Percentiles rank a stretch among this genome's conserved stretches.
Conservation (phyloP, 2,329 filamentous ascomycete species). For the Orbilia quercus region DNA sequence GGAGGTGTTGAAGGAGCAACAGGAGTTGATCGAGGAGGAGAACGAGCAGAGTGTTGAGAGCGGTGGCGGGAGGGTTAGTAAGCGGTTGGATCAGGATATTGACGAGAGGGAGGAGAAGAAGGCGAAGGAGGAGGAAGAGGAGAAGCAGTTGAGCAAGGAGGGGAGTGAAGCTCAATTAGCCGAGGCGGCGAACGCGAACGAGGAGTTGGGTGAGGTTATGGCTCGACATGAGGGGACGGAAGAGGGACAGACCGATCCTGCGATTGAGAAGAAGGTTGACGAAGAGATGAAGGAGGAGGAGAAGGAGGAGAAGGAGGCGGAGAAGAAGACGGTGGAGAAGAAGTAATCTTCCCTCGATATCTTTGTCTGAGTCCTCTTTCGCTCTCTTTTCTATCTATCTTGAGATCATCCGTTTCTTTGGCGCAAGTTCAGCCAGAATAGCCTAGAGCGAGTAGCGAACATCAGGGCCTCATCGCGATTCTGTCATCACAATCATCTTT, state of each 20-base stretch:
- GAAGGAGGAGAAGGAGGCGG: conserved; percentile 14
- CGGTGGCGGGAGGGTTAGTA: conserved; percentile 66
- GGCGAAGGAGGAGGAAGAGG: conserved; percentile 16
- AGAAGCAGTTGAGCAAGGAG: not conserved
- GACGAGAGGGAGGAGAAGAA: conserved; percentile 82
- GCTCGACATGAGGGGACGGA: conserved; percentile 57
- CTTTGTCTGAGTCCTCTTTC: conserved; percentile 3
- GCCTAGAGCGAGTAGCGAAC: not conserved
- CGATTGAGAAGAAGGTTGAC: conserved; percentile 49
- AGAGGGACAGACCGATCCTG: conserved; percentile 53
- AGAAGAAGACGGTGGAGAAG: not conserved
- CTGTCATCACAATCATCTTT: not conserved
- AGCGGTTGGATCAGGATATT: conserved; percentile 83
- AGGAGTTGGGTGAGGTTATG: conserved; percentile 58
- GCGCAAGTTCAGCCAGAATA: not conserved
- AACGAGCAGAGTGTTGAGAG: conserved; percentile 86
- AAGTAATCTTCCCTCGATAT: not conserved
- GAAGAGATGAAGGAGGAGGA: conserved; percentile 27
- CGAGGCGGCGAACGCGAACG: conserved; percentile 37
- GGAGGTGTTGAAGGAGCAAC: conserved; percentile 97
- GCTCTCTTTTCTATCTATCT: conserved; percentile 6
- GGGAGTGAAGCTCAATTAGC: conserved; percentile 17
- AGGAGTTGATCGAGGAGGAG: conserved; percentile 97
- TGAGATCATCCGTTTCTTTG: not conserved
- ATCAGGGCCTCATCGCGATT: not conserved